Evolutionary conservation across 2,329 filamentous ascomycete genomes (phyloP), one percentile per base, ranked within the genome.

Genomic region (Davidsoniella eucalypti): DNA sequence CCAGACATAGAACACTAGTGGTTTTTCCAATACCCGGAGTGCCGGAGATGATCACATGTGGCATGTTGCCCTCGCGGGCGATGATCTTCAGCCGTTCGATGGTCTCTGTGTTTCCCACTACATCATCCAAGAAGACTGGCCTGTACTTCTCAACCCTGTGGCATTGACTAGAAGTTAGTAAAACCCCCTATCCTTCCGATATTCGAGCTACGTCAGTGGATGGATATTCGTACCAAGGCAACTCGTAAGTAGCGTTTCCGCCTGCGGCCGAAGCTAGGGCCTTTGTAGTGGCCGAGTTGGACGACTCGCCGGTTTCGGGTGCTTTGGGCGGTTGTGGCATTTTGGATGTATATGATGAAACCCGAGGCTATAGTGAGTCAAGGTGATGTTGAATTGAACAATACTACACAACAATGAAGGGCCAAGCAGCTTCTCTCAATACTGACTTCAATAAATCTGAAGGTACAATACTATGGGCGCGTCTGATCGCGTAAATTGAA

Each of bases 21-120:
- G 92, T 98, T 71, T 98, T 98, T 65, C 92, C 92, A 61, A 96
- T 98, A 61, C 92, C 92, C 17, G 92, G 92, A 87, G 94, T 96
- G 54, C 92, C 92, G n/a, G 87, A 94, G 60, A 98, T 96, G 66
- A 98, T 96, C 61, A 98, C 79, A 67, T 98, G 92, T 2, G 92
- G 92, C 88, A 98, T 95, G 67, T 98, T 98, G 58, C 92, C 92
- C 68, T 96, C 92, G 65, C 88, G 92, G 44, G 92, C 88, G 59
- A 98, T 96, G 60, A 98, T 96, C 64, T 96, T 96, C 59, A 98
- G 71, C 50, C 92, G 84, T 65, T 96, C 90, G 59, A 98, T 87
- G 1, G 92, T 98, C 64, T 98, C 92, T 17, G 86, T 94, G 66
- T 98, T 98, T 61, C 92, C 92, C 50, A 98, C 92, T 49, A 98